Percentiles rank a stretch among this genome's conserved stretches.
These are phyloP conservation scores for Rhodotorula sp. DNA, from an alignment of 1,284 basidiomycete species.

Conservation along the genomic window DNA sequence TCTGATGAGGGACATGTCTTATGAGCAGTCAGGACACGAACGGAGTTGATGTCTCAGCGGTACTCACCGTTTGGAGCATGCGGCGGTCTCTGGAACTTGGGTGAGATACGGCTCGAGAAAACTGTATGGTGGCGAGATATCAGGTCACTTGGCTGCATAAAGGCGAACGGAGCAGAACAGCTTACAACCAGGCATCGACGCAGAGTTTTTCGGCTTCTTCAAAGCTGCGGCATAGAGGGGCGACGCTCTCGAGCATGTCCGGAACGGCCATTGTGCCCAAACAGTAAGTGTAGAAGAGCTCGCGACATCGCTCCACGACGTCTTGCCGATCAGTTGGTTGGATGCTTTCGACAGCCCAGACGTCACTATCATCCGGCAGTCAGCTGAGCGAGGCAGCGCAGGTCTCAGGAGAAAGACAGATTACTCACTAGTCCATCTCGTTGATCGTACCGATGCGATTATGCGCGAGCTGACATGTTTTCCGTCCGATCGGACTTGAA, in stretches of 20 bases:
- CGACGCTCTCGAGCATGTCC: slow-evolving; percentile 33
- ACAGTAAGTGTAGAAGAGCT: slow-evolving; percentile 18
- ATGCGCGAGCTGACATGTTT: slow-evolving; percentile 30
- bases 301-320: slow-evolving; percentile 20
- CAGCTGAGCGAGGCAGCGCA: neutral
- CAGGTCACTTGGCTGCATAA: no score
- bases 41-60: neutral
- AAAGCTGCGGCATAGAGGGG: slow-evolving; percentile 27
- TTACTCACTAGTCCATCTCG: slow-evolving; percentile 37
- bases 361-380: slow-evolving; percentile 5
- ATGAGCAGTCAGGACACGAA: neutral
- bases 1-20: neutral
- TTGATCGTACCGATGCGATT: slow-evolving; percentile 22
- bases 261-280: slow-evolving; percentile 31
- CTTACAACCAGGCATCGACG: slow-evolving; percentile 33
- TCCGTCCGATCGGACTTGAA: slow-evolving; percentile 15
- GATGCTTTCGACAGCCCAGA: slow-evolving; percentile 16
- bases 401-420: neutral
- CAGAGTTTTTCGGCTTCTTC: slow-evolving; percentile 29
- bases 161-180: neutral
- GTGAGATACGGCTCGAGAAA: no score
- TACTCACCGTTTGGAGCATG: no score
- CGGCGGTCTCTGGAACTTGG: no score
- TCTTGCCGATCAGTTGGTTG: neutral
- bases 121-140: no score